Conservation (phyloP, 2,329 filamentous ascomycete genomes). For the Sclerotinia sclerotiorum region DNA sequence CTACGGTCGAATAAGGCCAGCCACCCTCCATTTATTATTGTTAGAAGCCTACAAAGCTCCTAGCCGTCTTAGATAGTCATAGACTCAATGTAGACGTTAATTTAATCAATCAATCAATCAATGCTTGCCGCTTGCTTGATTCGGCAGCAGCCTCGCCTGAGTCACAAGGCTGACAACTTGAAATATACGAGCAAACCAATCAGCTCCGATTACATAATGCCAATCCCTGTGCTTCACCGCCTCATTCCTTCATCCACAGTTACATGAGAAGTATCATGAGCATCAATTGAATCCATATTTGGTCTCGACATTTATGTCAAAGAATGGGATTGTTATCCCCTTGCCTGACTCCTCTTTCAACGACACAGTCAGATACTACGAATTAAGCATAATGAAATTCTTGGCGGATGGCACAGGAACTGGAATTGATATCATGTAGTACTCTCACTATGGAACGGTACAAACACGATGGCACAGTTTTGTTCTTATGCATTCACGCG, state of each 20-base stretch:
- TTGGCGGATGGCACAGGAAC: background rate
- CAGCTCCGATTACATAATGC: background rate
- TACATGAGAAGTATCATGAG: background rate
- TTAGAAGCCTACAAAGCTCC: no score
- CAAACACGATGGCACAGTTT: background rate
- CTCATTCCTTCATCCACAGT: background rate
- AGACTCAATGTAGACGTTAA: no score
- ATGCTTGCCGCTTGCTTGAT: background rate
- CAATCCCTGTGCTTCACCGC: background rate
- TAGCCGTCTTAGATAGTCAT: no score
- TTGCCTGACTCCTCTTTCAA: background rate
- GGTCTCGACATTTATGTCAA: background rate
- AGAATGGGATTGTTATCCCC: background rate
- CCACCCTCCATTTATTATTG: no score
- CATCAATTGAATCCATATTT: background rate
- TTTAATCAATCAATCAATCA: no score
- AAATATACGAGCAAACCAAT: slow-evolving; percentile 2
- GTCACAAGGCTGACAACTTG: background rate
- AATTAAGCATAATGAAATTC: background rate
- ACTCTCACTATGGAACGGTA: background rate
- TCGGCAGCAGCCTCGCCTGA: background rate
- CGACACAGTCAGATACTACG: background rate
- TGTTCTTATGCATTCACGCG: background rate
- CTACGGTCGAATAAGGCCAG: no score
- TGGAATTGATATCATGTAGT: background rate